Evolutionary conservation across 257 asterid species (phyloP), one percentile per base, ranked within the genome.

Genomic region (Schizonepeta tenuifolia): DNA sequence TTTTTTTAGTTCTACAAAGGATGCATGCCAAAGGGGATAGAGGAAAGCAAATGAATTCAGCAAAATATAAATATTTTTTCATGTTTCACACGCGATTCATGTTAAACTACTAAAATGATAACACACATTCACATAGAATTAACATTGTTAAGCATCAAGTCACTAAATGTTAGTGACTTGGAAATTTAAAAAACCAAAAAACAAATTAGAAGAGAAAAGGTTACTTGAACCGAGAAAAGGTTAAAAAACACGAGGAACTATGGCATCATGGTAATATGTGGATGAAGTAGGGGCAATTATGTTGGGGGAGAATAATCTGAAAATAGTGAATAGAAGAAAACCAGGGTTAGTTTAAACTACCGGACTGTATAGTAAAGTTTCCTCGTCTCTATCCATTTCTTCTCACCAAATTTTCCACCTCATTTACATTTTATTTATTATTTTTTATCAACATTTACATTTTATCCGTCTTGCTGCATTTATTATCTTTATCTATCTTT

Each of bases 361-460:
- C 78, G 3, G 67, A 61, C 70, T 21, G 41, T 21, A 47, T 49
- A 71, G 87, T 82, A 40, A 71, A 70, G 71, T 46, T 63, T 11
- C 62, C 5, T 80, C 85, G 83, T 73, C 80, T 75, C 74, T 81
- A 79, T 79, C 86, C 84, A 53, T 76, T 81, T 65, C 71, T 40
- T 54, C 81, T 58, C 10, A 3, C 77, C 71, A 2, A 44, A 75
- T 58, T 78, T 77, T 78, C 85, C 87, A 78, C 76, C 18, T 80
- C 83, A 83, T 80, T 80, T 62, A 18, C 8, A 51, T 56, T 69
- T 71, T 26, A 13, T 79, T 22, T 57, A n/a, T 46, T 47, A 20
- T 49, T 78, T 78, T n/a, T 69, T 66, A 11, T 26, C 64, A 7
- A 6, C 62, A 56, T 63, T 44, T 83, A 74, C 81, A 49, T 65